Base-by-base conservation (phyloP, 331 rosid species). In the Malus hybrid region DNA sequence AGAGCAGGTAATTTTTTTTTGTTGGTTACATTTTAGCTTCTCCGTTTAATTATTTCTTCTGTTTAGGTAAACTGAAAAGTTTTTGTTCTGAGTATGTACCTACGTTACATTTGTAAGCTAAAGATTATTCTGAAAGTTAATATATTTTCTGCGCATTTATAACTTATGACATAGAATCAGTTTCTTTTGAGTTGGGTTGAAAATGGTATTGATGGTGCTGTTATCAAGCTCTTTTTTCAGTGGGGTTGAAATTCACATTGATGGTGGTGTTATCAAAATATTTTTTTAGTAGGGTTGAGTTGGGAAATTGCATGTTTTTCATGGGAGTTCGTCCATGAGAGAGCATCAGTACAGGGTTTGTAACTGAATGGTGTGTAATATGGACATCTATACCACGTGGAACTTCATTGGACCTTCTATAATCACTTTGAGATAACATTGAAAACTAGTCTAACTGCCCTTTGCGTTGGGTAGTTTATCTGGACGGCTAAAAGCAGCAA, bases 1-100 rank as follows among this genome's bases (percentile, higher is more conserved):
- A 3, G 99, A 92, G 27, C 98, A 95, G 99, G 99, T 95, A 75
- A 69, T 67, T 65, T 27, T 22, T 24, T 44, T 34, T n/a, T 31
- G 36, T 20, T 46, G 20, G 62, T 44, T 55, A 19, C 50, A 20
- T 44, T 10, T 12, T 42, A 44, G 29, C 59, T 48, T 63, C 22
- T 12, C 22, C 1, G 4, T 63, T 34, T 28, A 18, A n/a, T 15
- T 63, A 31, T 13, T 31, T 63, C 42, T 67, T 2, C 52, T 20
- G 9, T 67, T 67, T 11, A 10, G 13, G 71, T 24, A 34, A 36
- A n/a, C 6, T 3, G 5, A n/a, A 20, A 12, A 5, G 20, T 64
- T 64, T 28, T 34, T 64, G 7, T 64, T 64, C 12, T 31, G 28
- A 15, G n/a, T 64, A 11, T 7, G 9, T 6, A 6, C 32, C 18